Evolutionary conservation across 2,329 filamentous ascomycete species (phyloP).

Genomic region (Cercospora beticola): DNA sequence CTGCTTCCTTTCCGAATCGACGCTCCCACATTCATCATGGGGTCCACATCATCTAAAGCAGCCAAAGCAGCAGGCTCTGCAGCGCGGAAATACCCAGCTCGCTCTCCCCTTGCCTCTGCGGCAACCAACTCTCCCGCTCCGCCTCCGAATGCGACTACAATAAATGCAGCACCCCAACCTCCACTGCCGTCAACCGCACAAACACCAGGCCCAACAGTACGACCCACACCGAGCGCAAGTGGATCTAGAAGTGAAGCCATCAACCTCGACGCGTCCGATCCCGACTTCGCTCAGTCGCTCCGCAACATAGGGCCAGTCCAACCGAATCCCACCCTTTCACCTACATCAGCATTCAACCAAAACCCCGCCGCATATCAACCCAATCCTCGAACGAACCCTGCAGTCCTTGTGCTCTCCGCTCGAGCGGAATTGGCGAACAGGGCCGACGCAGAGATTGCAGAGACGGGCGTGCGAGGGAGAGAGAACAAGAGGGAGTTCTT

Average conservation of each 20-base stretch:
- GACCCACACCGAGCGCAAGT: constrained; percentile 42
- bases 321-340: constrained; percentile 57
- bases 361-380: constrained; percentile 38
- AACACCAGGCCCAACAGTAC: constrained; percentile 44
- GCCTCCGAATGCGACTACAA: constrained; percentile 29
- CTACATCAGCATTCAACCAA: constrained; percentile 52
- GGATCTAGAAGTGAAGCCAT: constrained; percentile 49
- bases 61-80: constrained; percentile 51
- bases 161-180: constrained; percentile 29
- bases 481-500: constrained; percentile 45
- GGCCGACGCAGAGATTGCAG: constrained; percentile 55
- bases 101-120: constrained; percentile 32
- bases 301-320: constrained; percentile 61
- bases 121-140: constrained; percentile 30
- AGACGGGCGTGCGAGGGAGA: constrained; percentile 44
- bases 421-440: constrained; percentile 52
- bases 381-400: constrained; percentile 52
- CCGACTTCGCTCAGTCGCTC: constrained; percentile 76
- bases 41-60: constrained; percentile 59
- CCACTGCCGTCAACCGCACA: constrained; percentile 33
- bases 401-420: constrained; percentile 54
- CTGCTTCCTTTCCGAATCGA: neutral
- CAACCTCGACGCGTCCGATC: constrained; percentile 61
- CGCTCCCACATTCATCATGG: constrained; percentile 45
- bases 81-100: constrained; percentile 57